Base-by-base conservation (phyloP, 148 eudicot species). In the Cornus suecica region DNA sequence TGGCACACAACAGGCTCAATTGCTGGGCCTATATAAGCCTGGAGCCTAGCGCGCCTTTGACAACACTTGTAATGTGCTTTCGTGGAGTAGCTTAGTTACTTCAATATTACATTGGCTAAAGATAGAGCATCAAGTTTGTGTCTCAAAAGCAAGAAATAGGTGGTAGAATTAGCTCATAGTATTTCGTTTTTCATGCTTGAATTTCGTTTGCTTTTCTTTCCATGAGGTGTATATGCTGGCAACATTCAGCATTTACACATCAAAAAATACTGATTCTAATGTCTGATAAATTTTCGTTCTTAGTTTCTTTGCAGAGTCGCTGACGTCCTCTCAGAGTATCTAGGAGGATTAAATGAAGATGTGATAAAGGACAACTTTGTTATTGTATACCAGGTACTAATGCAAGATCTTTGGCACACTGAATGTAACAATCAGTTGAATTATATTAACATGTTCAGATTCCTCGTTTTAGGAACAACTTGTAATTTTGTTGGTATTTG, bases 281-380 rank as follows among this genome's bases (percentile, higher is more conserved):
- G 10, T 66, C 77, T 86, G 61, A 83, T 41, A 30, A 67, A 76
- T 81, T 79, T 78, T 83, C 74, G 65, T 48, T 82, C 66, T 85
- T 84, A 95, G 99, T 92, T 95, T 80, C 97, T 95, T 80, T 88
- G 97, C 92, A 88, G 99, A 84, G 97, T 91, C 71, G 97, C 94
- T 73, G 97, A 95, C 80, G 91, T 95, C 14, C 91, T 95, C 68
- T 80, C 92, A 65, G 90, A 88, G 60, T 95, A 95, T 86, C 94
- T 95, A 64, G 99, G 95, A 78, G 97, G 94, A 67, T 66, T 95
- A 79, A 91, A 92, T 80, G 99, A 95, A 87, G 99, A 95, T 84
- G 62, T 91, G 58, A 91, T 95, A 74, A 95, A 95, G 86, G 99
- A 95, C 83, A 95, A 95, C 78, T 95, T 95, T 74, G 97, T 95